Percentiles rank a stretch among this genome's conserved stretches.
Evolutionary conservation across 2,329 filamentous ascomycete species (phyloP).

Genomic region (Alternaria sp.): DNA sequence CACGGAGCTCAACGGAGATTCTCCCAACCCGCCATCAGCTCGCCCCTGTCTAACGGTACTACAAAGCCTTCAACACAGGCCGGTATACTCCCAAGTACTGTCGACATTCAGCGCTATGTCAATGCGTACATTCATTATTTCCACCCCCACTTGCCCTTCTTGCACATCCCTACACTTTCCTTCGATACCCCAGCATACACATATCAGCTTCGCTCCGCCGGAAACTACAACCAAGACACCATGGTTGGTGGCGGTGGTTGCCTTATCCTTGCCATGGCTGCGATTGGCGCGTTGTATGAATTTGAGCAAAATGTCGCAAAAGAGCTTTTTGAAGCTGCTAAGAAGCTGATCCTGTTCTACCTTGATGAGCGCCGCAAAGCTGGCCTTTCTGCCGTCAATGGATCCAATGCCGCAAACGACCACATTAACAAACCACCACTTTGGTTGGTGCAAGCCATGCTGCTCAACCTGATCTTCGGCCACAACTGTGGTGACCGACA

Average conservation of each 20-base stretch:
- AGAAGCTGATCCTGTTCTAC: slow-evolving; percentile 94
- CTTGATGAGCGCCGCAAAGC: slow-evolving; percentile 89
- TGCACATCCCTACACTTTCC: slow-evolving; percentile 89
- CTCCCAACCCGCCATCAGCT: slow-evolving; percentile 65
- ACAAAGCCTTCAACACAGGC: slow-evolving; percentile 54
- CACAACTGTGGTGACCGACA: slow-evolving; percentile 93
- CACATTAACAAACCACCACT: slow-evolving; percentile 77
- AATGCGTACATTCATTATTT: slow-evolving; percentile 90
- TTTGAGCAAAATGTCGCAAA: slow-evolving; percentile 80
- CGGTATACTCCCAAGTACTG: slow-evolving; percentile 76
- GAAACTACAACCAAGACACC: slow-evolving; percentile 62
- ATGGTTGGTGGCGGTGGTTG: slow-evolving; percentile 83
- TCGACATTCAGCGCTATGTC: slow-evolving; percentile 89
- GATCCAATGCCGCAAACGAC: slow-evolving; percentile 62
- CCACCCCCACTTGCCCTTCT: slow-evolving; percentile 92
- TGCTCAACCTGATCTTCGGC: slow-evolving; percentile 94
- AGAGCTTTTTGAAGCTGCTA: slow-evolving; percentile 89
- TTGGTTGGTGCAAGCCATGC: slow-evolving; percentile 96
- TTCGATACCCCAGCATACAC: slow-evolving; percentile 80
- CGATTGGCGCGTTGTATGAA: slow-evolving; percentile 88
- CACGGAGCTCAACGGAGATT: slow-evolving; percentile 62
- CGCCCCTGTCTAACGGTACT: slow-evolving; percentile 54
- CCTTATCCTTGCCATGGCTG: slow-evolving; percentile 85
- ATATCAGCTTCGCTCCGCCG: slow-evolving; percentile 65
- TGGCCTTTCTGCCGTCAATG: slow-evolving; percentile 72